These are phyloP conservation scores for Strobilomyces echinocephalus DNA, from an alignment of 768 basidiomycete genomes.

Conservation along the genomic window DNA sequence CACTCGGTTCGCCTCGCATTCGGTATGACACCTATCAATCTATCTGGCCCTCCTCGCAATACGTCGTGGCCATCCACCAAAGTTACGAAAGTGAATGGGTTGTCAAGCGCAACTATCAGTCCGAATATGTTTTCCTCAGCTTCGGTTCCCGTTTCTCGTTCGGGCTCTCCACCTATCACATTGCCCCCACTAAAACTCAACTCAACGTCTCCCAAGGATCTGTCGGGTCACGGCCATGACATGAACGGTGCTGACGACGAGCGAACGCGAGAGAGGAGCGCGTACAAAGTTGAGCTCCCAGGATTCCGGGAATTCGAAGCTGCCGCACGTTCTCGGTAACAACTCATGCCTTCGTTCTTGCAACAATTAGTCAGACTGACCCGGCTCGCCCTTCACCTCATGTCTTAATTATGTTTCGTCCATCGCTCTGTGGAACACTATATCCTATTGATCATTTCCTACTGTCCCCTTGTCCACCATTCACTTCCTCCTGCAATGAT, in stretches of 20 bases:
- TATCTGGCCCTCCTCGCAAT: constrained; percentile 31
- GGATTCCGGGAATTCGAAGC: constrained; percentile 63
- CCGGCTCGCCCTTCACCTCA: background rate
- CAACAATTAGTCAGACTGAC: background rate
- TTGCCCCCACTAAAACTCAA: constrained; percentile 61
- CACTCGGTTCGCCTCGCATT: constrained; percentile 85
- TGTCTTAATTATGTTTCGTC: constrained; percentile 5
- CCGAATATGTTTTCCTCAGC: constrained; percentile 14
- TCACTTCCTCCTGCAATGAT: constrained; percentile 10
- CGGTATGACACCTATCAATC: constrained; percentile 82
- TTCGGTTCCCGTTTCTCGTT: constrained; percentile 52
- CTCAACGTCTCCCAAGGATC: constrained; percentile 17
- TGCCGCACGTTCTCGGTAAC: constrained; percentile 32
- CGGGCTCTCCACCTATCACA: constrained; percentile 67
- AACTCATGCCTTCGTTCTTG: background rate
- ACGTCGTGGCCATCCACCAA: constrained; percentile 35
- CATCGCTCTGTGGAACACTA: constrained; percentile 6
- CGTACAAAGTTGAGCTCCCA: constrained; percentile 47
- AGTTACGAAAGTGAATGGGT: constrained; percentile 8
- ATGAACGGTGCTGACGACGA: constrained; percentile 21
- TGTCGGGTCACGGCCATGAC: constrained; percentile 17
- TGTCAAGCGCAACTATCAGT: constrained; percentile 3
- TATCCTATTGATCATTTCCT: constrained; percentile 19
- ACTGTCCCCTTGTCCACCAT: constrained; percentile 1
- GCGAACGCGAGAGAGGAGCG: constrained; percentile 14